Percentiles rank a stretch among this genome's conserved stretches.
Evolutionary conservation across 768 basidiomycete genomes (phyloP).

Genomic region (Naganishia onofrii): DNA sequence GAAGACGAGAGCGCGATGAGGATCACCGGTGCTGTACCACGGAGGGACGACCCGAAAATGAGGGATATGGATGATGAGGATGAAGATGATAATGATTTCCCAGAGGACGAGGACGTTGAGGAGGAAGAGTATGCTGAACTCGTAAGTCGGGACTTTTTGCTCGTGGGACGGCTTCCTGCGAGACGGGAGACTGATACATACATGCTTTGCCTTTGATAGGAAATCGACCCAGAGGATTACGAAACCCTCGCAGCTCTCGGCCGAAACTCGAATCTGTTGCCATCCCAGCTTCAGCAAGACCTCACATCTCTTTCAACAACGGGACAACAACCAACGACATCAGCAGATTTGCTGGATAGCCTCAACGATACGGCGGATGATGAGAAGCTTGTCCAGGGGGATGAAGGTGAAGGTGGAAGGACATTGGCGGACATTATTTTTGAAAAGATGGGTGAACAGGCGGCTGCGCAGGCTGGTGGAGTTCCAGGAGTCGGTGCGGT

Average conservation of each 20-base stretch:
- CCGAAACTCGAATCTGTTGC: conserved; percentile 23
- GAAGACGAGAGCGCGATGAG: conserved; percentile 42
- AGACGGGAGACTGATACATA: background rate
- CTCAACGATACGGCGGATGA: conserved; percentile 22
- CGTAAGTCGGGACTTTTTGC: conserved; percentile 43
- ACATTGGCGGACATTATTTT: conserved; percentile 98
- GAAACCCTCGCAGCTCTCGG: conserved; percentile 66
- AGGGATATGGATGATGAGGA: conserved; percentile 21
- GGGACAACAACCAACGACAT: conserved; percentile 55
- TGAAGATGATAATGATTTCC: conserved; percentile 43
- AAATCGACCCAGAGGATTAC: conserved; percentile 88
- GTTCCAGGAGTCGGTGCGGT: conserved; percentile 25
- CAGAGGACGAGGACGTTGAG: conserved; percentile 41
- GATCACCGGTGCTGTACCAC: conserved; percentile 35
- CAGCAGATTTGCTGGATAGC: conserved; percentile 14
- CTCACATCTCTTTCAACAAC: conserved; percentile 62
- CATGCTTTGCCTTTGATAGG: conserved; percentile 38
- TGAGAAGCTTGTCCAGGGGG: conserved; percentile 18
- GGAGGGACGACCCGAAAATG: conserved; percentile 33
- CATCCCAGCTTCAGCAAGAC: conserved; percentile 25
- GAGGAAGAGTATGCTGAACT: conserved; percentile 56
- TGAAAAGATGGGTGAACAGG: conserved; percentile 74
- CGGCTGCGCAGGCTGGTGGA: conserved; percentile 51
- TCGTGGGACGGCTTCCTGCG: background rate
- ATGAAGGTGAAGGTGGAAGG: conserved; percentile 29